These are phyloP conservation scores for Mrakia gelida DNA, from an alignment of 768 basidiomycete species.

Conservation along the genomic window DNA sequence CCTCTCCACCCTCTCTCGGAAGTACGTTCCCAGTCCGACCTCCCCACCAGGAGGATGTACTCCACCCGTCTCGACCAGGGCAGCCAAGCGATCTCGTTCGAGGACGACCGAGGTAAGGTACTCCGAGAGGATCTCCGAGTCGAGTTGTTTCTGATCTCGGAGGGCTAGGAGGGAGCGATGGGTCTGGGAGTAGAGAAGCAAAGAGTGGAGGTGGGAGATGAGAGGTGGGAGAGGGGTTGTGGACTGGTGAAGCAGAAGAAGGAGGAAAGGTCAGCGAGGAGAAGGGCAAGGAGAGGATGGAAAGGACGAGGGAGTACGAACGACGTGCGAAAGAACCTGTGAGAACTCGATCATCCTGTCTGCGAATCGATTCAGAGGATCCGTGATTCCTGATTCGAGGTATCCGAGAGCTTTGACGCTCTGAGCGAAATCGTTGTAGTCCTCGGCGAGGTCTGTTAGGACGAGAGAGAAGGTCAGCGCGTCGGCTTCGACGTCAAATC, in stretches of 20 bases:
- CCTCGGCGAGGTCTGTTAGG: slow-evolving; percentile 81
- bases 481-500: not conserved
- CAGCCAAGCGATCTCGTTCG: slow-evolving; percentile 87
- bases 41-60: slow-evolving; percentile 40
- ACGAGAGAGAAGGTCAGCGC: not conserved
- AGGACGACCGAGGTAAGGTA: slow-evolving; percentile 88
- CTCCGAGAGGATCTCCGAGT: slow-evolving; percentile 94
- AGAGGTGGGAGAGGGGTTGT: slow-evolving; percentile 53
- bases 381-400: slow-evolving; percentile 96
- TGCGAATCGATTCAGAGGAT: slow-evolving; percentile 93
- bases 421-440: slow-evolving; percentile 95
- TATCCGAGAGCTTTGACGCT: slow-evolving; percentile 96
- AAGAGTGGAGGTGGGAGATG: slow-evolving; percentile 80
- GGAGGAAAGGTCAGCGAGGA: not conserved
- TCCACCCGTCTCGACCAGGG: slow-evolving; percentile 55
- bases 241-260: slow-evolving; percentile 3
- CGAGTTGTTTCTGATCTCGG: slow-evolving; percentile 96
- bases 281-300: not conserved
- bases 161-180: slow-evolving; percentile 92
- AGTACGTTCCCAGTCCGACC: slow-evolving; percentile 85
- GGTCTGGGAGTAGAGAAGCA: slow-evolving; percentile 87
- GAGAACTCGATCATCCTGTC: slow-evolving; percentile 95
- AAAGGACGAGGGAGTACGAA: slow-evolving; percentile 45
- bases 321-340: slow-evolving; percentile 67
- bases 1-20: slow-evolving; percentile 87